These are phyloP conservation scores for Monosporozyma yasuniensis DNA, from an alignment of 805 yeast genomes.

Conservation along the genomic window DNA sequence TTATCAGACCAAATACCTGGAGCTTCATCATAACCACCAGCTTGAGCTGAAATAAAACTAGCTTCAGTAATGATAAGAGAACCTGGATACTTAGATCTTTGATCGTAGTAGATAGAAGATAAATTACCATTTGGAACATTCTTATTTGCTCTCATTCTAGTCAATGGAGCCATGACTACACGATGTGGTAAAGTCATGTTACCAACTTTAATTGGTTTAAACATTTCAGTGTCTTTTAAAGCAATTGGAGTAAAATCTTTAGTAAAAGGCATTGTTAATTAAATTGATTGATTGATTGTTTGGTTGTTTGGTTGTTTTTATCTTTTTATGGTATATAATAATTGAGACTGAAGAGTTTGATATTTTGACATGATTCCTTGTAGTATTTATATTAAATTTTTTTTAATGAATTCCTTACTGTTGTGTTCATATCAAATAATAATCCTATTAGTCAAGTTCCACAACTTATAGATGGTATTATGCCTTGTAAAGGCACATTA, in stretches of 20 bases:
- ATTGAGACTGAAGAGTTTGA: no score
- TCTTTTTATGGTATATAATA: no score
- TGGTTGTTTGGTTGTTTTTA: no score
- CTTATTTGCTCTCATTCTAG: slow-evolving; percentile 33
- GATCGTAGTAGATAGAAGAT: slow-evolving; percentile 41
- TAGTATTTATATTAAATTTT: no score
- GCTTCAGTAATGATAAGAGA: slow-evolving; percentile 52
- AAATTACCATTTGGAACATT: slow-evolving; percentile 35
- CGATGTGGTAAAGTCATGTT: slow-evolving; percentile 29
- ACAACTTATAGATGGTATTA: no score
- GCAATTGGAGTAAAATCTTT: slow-evolving; percentile 16
- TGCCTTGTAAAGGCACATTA: no score
- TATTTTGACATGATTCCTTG: no score
- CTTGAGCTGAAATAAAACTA: slow-evolving; percentile 35
- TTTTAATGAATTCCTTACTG: no score
- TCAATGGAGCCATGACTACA: slow-evolving; percentile 35
- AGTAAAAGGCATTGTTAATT: slow-evolving; percentile 7
- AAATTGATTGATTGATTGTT: neutral
- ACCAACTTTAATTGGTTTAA: slow-evolving; percentile 33
- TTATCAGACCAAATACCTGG: slow-evolving; percentile 43
- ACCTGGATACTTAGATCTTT: slow-evolving; percentile 45
- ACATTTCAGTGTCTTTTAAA: slow-evolving; percentile 6
- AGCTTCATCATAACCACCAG: slow-evolving; percentile 34
- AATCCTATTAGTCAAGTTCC: no score
- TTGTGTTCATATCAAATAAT: no score